These are phyloP conservation scores for Hibiscus tridactylites DNA, from an alignment of 345 rosid genomes.

Conservation along the genomic window DNA sequence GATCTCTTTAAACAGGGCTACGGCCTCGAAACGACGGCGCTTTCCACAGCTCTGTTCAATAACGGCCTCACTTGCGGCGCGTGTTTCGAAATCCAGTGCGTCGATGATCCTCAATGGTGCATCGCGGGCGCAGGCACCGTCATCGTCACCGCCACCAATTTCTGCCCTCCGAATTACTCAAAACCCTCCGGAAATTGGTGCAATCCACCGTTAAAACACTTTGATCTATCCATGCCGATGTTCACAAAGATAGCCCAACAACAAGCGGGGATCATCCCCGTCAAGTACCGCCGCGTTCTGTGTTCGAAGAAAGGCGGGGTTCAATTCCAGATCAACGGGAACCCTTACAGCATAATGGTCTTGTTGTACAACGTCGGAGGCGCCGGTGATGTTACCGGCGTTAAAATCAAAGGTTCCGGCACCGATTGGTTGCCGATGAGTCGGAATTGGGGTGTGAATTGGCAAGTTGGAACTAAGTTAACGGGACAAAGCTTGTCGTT, in stretches of 20 bases:
- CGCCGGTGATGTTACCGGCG: slow-evolving; percentile 30
- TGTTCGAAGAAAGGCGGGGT: slow-evolving; percentile 38
- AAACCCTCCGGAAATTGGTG: slow-evolving; percentile 29
- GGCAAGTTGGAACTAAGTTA: slow-evolving; percentile 22
- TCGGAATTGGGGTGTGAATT: slow-evolving; percentile 54
- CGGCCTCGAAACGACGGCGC: slow-evolving; percentile 47
- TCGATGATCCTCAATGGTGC: slow-evolving; percentile 50
- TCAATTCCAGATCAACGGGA: slow-evolving; percentile 28
- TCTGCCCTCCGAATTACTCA: slow-evolving; percentile 40
- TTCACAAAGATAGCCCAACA: slow-evolving; percentile 22
- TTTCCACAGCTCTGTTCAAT: slow-evolving; percentile 62
- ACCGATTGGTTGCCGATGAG: slow-evolving; percentile 34
- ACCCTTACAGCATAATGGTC: slow-evolving; percentile 16
- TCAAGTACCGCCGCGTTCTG: slow-evolving; percentile 23
- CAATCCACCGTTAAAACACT: slow-evolving; percentile 41
- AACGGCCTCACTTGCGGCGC: slow-evolving; percentile 55
- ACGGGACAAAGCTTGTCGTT: slow-evolving; percentile 43
- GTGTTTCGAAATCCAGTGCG: slow-evolving; percentile 50
- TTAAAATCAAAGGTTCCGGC: slow-evolving; percentile 26
- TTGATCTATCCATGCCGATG: slow-evolving; percentile 39
- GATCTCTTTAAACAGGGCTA: slow-evolving; percentile 55
- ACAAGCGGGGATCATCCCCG: slow-evolving; percentile 34
- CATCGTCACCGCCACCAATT: slow-evolving; percentile 49
- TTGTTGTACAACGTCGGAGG: slow-evolving; percentile 47
- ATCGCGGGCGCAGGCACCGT: slow-evolving; percentile 28